Percentiles rank a stretch among this genome's conserved stretches.
phyloP scores from a whole-genome alignment of 768 basidiomycete genomes.

The Boletus tylopilopsis region DNA sequence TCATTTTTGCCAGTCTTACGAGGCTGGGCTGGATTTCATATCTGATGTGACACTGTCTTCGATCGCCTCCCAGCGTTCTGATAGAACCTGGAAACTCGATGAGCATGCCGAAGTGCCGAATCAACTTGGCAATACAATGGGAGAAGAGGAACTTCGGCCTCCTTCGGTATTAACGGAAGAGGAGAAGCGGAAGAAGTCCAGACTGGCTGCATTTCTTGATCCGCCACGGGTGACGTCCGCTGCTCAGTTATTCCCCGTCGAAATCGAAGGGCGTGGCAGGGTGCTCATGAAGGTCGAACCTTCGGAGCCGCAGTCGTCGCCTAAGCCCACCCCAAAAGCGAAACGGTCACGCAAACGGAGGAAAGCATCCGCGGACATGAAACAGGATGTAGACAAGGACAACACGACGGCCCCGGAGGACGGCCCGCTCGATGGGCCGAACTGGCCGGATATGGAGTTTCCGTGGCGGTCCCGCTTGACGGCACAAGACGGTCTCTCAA shows the following conservation, averaged over 20 bases:
- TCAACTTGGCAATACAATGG: conserved; percentile 8
- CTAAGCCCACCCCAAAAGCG: conserved; percentile 36
- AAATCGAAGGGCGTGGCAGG: conserved; percentile 66
- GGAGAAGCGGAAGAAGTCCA: conserved; percentile 61
- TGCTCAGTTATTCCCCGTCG: conserved; percentile 51
- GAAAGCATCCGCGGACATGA: conserved; percentile 30
- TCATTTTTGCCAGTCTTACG: not conserved
- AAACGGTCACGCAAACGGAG: conserved; percentile 50
- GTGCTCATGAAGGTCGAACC: conserved; percentile 59
- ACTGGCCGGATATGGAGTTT: conserved; percentile 78
- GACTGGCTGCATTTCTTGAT: conserved; percentile 65
- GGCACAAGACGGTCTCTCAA: conserved; percentile 48
- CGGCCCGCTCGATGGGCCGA: conserved; percentile 46
- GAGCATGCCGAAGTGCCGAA: conserved; percentile 14
- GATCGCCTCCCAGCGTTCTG: conserved; percentile 23
- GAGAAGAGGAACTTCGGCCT: conserved; percentile 11
- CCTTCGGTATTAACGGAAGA: conserved; percentile 41
- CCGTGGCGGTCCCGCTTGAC: conserved; percentile 70
- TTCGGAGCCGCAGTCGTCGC: conserved; percentile 31
- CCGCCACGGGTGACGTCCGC: conserved; percentile 35
- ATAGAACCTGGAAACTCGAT: conserved; percentile 19
- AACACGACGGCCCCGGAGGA: conserved; percentile 24
- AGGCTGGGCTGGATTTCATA: conserved; percentile 7
- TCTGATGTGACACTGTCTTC: conserved; percentile 8
- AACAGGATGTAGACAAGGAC: conserved; percentile 12